phyloP scores from a whole-genome alignment of 805 yeast species.

The Pichia deserticola region DNA sequence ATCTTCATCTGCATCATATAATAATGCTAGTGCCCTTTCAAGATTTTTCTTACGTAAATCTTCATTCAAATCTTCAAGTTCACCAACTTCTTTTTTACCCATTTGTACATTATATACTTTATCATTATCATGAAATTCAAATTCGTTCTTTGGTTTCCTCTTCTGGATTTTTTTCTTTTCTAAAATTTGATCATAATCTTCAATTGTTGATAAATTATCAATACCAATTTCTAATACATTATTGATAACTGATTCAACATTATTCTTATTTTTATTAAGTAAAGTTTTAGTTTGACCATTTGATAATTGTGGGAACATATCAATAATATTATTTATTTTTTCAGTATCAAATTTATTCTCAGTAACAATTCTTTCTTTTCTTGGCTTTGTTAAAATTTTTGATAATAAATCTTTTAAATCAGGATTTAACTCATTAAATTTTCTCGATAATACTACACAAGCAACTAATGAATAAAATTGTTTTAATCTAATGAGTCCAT shows the following conservation, averaged over 20 bases:
- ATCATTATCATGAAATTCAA: slow-evolving; percentile 11
- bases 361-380: background rate
- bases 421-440: slow-evolving; percentile 41
- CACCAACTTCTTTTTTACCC: slow-evolving; percentile 28
- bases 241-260: slow-evolving; percentile 53
- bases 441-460: slow-evolving; percentile 42
- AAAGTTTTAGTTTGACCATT: slow-evolving; percentile 40
- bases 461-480: slow-evolving; percentile 47
- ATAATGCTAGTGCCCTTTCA: slow-evolving; percentile 46
- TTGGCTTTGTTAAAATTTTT: slow-evolving; percentile 29
- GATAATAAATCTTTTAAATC: slow-evolving; percentile 45
- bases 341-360: slow-evolving; percentile 22
- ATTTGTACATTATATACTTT: slow-evolving; percentile 20
- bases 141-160: slow-evolving; percentile 7
- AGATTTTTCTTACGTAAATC: slow-evolving; percentile 52
- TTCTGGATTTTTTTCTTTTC: slow-evolving; percentile 3
- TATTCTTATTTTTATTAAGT: slow-evolving; percentile 38
- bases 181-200: slow-evolving; percentile 20
- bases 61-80: slow-evolving; percentile 13
- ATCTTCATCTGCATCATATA: slow-evolving; percentile 74
- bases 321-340: slow-evolving; percentile 37
- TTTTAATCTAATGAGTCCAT: slow-evolving; percentile 33
- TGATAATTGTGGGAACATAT: slow-evolving; percentile 61
- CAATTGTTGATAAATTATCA: slow-evolving; percentile 29
- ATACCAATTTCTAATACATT: slow-evolving; percentile 56